A percentile compares a stretch with the other conserved stretches of the same genome.
These are phyloP conservation scores for Eucalyptus guilfoylei DNA, from an alignment of 345 rosid species.

Conservation along the genomic window DNA sequence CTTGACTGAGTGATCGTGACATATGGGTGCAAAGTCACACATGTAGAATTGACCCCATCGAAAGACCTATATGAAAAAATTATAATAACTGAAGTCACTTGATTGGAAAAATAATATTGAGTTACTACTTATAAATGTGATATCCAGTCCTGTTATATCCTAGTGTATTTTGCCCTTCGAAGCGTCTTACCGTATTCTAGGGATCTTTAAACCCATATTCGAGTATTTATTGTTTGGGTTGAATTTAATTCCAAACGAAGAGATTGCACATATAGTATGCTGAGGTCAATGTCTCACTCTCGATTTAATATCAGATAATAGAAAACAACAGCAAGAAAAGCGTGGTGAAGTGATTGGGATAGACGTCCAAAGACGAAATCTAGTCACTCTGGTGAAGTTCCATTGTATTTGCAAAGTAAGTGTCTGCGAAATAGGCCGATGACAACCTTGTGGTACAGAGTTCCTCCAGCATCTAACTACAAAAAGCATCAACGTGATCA, in stretches of 20 bases:
- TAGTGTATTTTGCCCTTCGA: accelerated
- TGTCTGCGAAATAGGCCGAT: accelerated
- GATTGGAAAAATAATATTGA: neutral
- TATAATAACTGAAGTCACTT: neutral
- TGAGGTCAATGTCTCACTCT: accelerated
- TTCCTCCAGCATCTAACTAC: accelerated
- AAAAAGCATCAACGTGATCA: accelerated
- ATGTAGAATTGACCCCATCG: neutral
- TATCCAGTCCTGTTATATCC: accelerated
- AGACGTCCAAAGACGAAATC: accelerated
- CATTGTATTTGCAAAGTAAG: accelerated
- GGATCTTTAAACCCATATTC: neutral
- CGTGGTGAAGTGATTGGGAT: neutral
- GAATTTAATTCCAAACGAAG: accelerated
- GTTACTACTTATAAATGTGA: neutral
- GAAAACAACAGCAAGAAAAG: neutral
- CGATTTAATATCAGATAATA: accelerated
- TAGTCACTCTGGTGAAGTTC: neutral
- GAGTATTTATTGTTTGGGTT: neutral
- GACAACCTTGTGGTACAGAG: neutral
- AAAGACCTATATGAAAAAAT: accelerated
- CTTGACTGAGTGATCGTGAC: accelerated
- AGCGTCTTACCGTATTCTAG: accelerated
- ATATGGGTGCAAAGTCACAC: accelerated
- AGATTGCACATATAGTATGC: accelerated